Evolutionary conservation across 805 yeast genomes (phyloP), one percentile per base, ranked within the genome.

Genomic region (Hanseniaspora opuntiae): DNA sequence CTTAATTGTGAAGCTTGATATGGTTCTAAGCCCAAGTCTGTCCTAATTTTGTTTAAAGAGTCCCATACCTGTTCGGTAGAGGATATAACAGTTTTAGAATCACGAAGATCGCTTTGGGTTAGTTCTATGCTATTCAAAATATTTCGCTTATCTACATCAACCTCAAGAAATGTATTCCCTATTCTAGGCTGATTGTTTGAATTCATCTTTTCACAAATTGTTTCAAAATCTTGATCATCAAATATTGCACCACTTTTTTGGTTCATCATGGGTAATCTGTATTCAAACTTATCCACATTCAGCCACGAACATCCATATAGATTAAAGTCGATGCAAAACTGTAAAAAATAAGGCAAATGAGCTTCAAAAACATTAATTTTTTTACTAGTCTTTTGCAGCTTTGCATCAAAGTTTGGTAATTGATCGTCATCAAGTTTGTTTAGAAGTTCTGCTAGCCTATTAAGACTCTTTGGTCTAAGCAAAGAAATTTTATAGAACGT

Each of bases 301-400:
- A 89, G 56, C 90, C 95, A 86, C 5, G 82, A 80, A 65, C 96
- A 86, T 0, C 96, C 94, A 62, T 74, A 86, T 32, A 90, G 65
- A 62, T 90, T 89, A 66, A 75, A 87, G 62, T 93, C 98, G 0
- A 84, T 72, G 28, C 86, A 64, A 61, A 90, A 87, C 62, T 93
- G 97, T 7, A 86, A 65, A 1, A 77, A 62, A 59, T 72, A 83
- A 0, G 96, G 88, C 12, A 90, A 73, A 62, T 93, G 97, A 0
- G 88, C 72, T 61, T 93, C 98, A 63, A 71, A 86, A 0, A 81
- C 78, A 45, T 79, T 81, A 14, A 69, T 57, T 0, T 60, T 55
- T 20, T 61, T 61, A 3, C 71, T 72, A 39, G 68, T 58, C 1
- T 77, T 60, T 3, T 65, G 66, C 0, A 81, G 81, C 4, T 38